phyloP scores from a whole-genome alignment of 208 protist species.

The Trypanosoma boissoni region DNA sequence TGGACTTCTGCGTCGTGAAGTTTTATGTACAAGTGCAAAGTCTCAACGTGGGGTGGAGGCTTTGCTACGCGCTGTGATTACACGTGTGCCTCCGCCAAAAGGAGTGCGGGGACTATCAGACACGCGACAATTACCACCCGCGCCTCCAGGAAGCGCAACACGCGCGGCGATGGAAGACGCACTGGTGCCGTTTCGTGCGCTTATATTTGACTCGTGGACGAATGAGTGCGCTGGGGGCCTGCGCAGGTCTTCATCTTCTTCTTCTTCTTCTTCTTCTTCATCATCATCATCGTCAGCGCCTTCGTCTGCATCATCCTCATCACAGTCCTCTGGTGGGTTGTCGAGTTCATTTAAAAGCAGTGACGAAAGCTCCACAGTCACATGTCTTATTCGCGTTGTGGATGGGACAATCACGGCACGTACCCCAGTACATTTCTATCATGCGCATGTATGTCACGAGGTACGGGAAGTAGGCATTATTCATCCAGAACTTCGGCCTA shows the following conservation, averaged over 20 bases:
- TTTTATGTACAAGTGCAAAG: conserved; percentile 92
- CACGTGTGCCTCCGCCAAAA: conserved; percentile 83
- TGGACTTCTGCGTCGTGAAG: conserved; percentile 80
- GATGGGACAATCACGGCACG: conserved; percentile 89
- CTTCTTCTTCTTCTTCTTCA: too few species aligned
- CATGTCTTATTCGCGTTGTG: conserved; percentile 84
- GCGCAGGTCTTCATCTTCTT: too few species aligned
- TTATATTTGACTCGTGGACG: conserved; percentile 97
- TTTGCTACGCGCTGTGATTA: conserved; percentile 90
- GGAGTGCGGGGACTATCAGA: conserved; percentile 67
- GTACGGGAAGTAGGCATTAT: conserved; percentile 94
- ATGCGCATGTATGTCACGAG: conserved; percentile 65
- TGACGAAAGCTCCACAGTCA: conserved; percentile 41
- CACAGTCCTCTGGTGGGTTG: not conserved
- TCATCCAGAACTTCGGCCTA: conserved; percentile 87
- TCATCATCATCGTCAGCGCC: too few species aligned
- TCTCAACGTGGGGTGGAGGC: conserved; percentile 80
- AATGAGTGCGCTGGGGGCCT: conserved; percentile 90
- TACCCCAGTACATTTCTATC: conserved; percentile 60
- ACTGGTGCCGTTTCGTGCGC: conserved; percentile 84
- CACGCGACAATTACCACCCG: conserved; percentile 57
- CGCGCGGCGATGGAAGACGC: conserved; percentile 43
- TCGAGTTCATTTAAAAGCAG: not conserved
- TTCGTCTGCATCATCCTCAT: too few species aligned
- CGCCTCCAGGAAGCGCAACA: conserved; percentile 56